These are phyloP conservation scores for Globisporangium cederbergense DNA, from an alignment of 352 stramenopile species.

Conservation along the genomic window DNA sequence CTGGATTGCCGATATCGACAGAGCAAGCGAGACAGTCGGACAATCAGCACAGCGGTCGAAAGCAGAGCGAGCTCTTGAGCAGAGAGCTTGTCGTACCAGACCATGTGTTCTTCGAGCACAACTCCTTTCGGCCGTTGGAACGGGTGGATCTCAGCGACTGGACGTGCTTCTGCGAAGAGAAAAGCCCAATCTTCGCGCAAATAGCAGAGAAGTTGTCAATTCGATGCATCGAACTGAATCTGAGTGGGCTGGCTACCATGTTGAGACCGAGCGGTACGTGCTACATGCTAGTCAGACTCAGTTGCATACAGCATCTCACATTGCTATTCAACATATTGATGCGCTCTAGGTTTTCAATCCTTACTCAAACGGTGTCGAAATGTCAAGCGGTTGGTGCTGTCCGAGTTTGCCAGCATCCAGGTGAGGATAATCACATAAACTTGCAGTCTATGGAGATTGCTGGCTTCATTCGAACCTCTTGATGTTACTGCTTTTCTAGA, in stretches of 20 bases:
- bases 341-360: constrained; percentile 26
- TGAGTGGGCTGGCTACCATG: constrained; percentile 34
- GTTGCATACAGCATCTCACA: no score
- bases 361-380: constrained; percentile 37
- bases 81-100: constrained; percentile 31
- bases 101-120: constrained; percentile 49
- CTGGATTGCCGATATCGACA: not conserved
- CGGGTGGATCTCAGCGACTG: constrained; percentile 53
- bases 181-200: constrained; percentile 24
- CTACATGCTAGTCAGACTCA: not conserved
- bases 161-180: constrained; percentile 31
- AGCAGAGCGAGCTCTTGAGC: not conserved
- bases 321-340: not conserved
- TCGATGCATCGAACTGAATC: constrained; percentile 39
- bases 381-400: constrained; percentile 38
- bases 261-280: constrained; percentile 29
- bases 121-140: constrained; percentile 39
- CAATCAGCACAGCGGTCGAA: constrained; percentile 46
- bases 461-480: not conserved
- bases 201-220: constrained; percentile 43
- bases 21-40: not conserved
- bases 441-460: constrained; percentile 11
- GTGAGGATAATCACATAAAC: constrained; percentile 18
- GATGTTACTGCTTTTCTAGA: constrained; percentile 25
- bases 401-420: constrained; percentile 31